phyloP scores from a whole-genome alignment of 2,329 filamentous ascomycete genomes.

The Myriosclerotinia duriaeana region DNA sequence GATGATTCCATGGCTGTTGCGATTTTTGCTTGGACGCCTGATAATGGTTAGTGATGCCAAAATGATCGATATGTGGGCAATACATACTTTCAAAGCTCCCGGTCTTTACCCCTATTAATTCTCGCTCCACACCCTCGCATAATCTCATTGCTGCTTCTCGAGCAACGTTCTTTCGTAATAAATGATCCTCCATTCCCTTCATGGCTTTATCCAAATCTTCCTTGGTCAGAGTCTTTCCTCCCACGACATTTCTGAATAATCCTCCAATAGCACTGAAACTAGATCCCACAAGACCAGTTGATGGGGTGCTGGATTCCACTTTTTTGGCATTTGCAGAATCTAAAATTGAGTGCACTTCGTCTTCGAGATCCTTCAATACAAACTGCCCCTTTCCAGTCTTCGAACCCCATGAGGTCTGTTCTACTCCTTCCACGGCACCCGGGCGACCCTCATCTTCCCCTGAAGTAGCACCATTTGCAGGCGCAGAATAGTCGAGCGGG shows the following conservation, averaged over 20 bases:
- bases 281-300: conserved; percentile 70
- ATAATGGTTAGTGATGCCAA: conserved; percentile 33
- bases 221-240: conserved; percentile 87
- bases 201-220: conserved; percentile 88
- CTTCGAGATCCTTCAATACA: conserved; percentile 86
- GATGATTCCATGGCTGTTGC: conserved; percentile 87
- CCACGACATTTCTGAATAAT: conserved; percentile 91
- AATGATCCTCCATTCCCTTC: conserved; percentile 93
- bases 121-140: conserved; percentile 86
- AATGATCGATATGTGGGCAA: conserved; percentile 25
- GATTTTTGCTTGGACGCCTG: conserved; percentile 75
- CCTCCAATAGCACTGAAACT: conserved; percentile 81
- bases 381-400: conserved; percentile 88
- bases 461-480: conserved; percentile 52
- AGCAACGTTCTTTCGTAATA: conserved; percentile 93
- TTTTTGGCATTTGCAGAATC: conserved; percentile 72
- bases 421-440: conserved; percentile 69
- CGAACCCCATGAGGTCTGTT: conserved; percentile 79
- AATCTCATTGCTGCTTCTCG: conserved; percentile 88
- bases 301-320: conserved; percentile 44
- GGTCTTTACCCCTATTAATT: conserved; percentile 87
- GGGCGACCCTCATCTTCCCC: conserved; percentile 55
- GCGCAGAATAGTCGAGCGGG: conserved; percentile 85
- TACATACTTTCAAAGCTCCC: conserved; percentile 74
- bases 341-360: conserved; percentile 89